These are phyloP conservation scores for Ottelia alismoides DNA, from an alignment of 106 monocot genomes.

Conservation along the genomic window DNA sequence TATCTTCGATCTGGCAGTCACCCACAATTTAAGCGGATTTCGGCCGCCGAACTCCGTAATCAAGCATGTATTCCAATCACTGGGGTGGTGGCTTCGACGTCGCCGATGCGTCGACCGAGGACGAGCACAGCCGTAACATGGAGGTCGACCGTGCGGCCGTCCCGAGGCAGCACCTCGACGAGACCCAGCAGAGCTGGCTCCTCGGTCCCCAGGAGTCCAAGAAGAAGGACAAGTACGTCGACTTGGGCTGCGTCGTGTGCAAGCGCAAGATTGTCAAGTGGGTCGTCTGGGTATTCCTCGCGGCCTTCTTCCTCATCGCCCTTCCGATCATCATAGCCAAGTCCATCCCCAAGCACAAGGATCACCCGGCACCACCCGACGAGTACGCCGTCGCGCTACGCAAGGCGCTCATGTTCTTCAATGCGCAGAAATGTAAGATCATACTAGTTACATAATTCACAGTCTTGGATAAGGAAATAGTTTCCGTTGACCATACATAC, in stretches of 20 bases:
- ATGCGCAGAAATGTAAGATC: constrained; percentile 89
- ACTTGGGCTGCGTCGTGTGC: no score
- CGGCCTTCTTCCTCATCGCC: constrained; percentile 50
- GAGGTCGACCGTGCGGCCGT: constrained; percentile 54
- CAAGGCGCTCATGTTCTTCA: no score
- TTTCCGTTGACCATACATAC: no score
- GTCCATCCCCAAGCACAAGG: constrained; percentile 42
- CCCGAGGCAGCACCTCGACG: constrained; percentile 34
- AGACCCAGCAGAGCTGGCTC: no score
- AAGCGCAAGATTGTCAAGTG: constrained; percentile 63
- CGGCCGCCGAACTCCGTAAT: no score
- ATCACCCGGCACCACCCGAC: constrained; percentile 37
- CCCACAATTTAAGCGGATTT: no score
- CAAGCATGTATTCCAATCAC: constrained; percentile 26
- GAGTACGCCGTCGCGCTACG: no score
- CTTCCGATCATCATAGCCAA: constrained; percentile 66
- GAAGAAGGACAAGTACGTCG: no score
- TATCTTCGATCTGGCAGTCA: no score
- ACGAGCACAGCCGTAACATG: constrained; percentile 61
- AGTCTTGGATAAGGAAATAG: no score
- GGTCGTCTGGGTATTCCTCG: constrained; percentile 19
- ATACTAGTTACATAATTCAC: no score
- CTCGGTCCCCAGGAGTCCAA: no score
- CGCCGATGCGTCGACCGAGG: constrained; percentile 27
- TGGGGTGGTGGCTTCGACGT: constrained; percentile 91